Evolutionary conservation across 169 alveolate species (phyloP), one percentile per base, ranked within the genome.

Genomic region (Plasmodium gonderi): DNA sequence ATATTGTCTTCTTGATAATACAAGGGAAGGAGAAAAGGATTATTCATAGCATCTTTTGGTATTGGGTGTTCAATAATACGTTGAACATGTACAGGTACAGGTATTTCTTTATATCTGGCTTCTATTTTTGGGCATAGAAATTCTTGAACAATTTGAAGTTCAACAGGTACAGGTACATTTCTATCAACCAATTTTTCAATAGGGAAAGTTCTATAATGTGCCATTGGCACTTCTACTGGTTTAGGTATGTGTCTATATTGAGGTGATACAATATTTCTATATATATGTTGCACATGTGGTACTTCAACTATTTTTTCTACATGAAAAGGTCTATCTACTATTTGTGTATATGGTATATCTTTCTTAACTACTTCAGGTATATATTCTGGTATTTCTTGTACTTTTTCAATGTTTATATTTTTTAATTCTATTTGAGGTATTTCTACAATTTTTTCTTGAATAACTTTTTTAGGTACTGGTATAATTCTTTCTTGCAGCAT

Each of bases 161-260:
- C 99, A 65, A 97, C 98, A 20, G 99, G 99, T 6, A 97, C 98
- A 29, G 98, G 98, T 11, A 97, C 99, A 64, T 97, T 96, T 72
- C 99, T 94, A 40, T 97, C 98, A 76, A 97, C 97, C 23, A 97
- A 83, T 72, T 96, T 94, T 60, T 97, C 98, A 6, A 97, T 98
- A 14, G 99, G 99, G 80, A 97, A 96, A 23, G 97, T 97, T 14
- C 98, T 95, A 93, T 96, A 96, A 81, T 97, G 98, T 72, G 98
- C 97, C 95, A 97, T 96, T 5, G 99, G 99, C 12, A 97, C 98
- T 91, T 97, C 99, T 31, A 97, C 98, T 5, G 99, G 99, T 76
- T 97, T 96, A 12, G 99, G 99, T n/a, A 97, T 98, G 54, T 97
- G 98, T 80, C 98, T 97, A 95, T 97, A 97, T 89, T 97, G 99